Conservation (phyloP, 306 rosid species). For the Medicago ruthenica region DNA sequence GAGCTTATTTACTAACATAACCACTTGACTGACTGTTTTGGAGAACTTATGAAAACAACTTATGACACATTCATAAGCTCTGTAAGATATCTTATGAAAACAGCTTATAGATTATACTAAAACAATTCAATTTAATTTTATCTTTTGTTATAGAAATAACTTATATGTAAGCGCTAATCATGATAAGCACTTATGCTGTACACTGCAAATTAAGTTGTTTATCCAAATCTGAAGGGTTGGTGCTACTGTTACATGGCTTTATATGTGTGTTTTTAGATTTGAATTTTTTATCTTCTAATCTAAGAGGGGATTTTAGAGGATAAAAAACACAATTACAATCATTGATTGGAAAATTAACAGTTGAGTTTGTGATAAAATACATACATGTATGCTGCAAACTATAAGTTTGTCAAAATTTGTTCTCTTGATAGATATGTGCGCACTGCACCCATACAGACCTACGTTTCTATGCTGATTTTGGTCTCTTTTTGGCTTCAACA, state of each 20-base stretch:
- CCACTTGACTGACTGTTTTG: too few relatives aligned
- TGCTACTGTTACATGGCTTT: neutral
- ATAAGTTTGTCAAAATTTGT: neutral
- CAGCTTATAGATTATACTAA: neutral
- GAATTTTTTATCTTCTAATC: neutral
- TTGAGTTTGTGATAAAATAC: neutral
- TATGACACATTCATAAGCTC: neutral
- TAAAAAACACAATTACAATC: neutral
- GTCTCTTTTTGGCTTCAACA: constrained; percentile 57
- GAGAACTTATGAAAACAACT: neutral
- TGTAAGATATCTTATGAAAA: neutral
- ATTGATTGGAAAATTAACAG: neutral
- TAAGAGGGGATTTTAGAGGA: neutral
- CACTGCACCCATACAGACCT: too few relatives aligned
- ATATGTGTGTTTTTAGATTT: too few relatives aligned
- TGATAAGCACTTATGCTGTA: neutral
- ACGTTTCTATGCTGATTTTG: constrained; percentile 39
- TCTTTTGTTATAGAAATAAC: neutral
- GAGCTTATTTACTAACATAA: neutral
- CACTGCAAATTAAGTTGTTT: neutral
- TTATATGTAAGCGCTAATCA: too few relatives aligned
- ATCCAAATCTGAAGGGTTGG: neutral
- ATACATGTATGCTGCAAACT: neutral
- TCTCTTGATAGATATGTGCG: neutral
- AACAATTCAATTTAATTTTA: neutral